phyloP scores from a whole-genome alignment of 2,329 filamentous ascomycete species.

The Fusarium papillatum region DNA sequence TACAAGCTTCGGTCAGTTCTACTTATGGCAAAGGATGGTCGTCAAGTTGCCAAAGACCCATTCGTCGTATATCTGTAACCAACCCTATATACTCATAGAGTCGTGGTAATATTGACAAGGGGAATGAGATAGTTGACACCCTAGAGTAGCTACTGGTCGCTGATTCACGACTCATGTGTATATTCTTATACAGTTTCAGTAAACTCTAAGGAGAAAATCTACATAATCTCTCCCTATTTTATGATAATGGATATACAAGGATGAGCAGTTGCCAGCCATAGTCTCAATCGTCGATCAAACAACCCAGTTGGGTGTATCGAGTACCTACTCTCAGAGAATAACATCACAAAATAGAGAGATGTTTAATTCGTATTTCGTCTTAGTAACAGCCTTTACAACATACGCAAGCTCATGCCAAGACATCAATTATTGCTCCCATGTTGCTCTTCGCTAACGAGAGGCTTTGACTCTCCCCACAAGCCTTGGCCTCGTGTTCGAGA shows the following conservation, averaged over 20 bases:
- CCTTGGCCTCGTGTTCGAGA: slow-evolving; percentile 22
- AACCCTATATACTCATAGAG: background rate
- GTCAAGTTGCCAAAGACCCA: slow-evolving; percentile 18
- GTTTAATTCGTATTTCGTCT: background rate
- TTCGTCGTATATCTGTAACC: background rate
- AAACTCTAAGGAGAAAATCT: no score
- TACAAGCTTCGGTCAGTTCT: background rate
- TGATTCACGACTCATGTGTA: background rate
- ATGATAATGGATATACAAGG: no score
- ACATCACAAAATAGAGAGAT: background rate
- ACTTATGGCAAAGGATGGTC: background rate
- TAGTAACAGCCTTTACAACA: background rate
- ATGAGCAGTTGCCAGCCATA: background rate
- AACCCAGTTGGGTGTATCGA: background rate
- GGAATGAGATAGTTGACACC: background rate
- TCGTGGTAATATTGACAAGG: background rate
- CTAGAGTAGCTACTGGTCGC: background rate
- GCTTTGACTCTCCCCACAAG: background rate
- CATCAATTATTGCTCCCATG: background rate
- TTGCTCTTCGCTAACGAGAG: background rate
- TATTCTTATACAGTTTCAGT: no score
- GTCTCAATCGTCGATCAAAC: background rate
- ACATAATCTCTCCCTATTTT: no score
- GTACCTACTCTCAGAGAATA: background rate
- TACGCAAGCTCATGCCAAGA: background rate